Percentiles rank a stretch among this genome's conserved stretches.
These are phyloP conservation scores for Lactarius evosmus DNA, from an alignment of 768 basidiomycete genomes.

Conservation along the genomic window DNA sequence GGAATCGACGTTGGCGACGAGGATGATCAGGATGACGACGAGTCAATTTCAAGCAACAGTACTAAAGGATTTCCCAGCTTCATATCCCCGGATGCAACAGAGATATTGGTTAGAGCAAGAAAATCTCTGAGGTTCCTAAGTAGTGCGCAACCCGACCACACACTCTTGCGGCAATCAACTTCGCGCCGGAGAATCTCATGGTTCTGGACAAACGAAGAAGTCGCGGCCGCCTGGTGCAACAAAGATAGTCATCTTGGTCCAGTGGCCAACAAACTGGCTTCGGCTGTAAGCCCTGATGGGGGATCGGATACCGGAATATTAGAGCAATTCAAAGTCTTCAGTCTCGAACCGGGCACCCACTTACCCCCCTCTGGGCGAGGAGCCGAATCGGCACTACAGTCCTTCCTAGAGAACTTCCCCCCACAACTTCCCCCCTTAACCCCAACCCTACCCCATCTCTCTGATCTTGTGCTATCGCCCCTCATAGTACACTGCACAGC, in stretches of 20 bases:
- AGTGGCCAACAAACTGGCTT: neutral
- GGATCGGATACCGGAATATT: neutral
- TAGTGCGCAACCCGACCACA: constrained; percentile 63
- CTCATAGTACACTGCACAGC: constrained; percentile 58
- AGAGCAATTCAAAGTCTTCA: constrained; percentile 52
- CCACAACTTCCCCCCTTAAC: constrained; percentile 54
- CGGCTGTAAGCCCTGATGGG: neutral
- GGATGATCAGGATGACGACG: constrained; percentile 39
- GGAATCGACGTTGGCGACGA: constrained; percentile 40
- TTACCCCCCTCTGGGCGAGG: constrained; percentile 31
- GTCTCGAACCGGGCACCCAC: constrained; percentile 59
- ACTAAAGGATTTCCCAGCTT: constrained; percentile 55
- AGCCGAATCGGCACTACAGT: constrained; percentile 36
- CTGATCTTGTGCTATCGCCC: constrained; percentile 57
- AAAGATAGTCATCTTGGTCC: neutral
- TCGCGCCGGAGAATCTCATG: constrained; percentile 42
- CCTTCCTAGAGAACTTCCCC: constrained; percentile 61
- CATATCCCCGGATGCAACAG: constrained; percentile 49
- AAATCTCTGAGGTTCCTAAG: constrained; percentile 65
- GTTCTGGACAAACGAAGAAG: constrained; percentile 60
- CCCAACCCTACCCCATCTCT: constrained; percentile 61
- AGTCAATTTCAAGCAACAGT: constrained; percentile 36
- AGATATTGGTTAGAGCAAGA: constrained; percentile 59
- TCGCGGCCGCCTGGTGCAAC: constrained; percentile 46
- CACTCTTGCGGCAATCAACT: constrained; percentile 40